Conservation (phyloP, 2,329 filamentous ascomycete species). For the Botrytis medusae region DNA sequence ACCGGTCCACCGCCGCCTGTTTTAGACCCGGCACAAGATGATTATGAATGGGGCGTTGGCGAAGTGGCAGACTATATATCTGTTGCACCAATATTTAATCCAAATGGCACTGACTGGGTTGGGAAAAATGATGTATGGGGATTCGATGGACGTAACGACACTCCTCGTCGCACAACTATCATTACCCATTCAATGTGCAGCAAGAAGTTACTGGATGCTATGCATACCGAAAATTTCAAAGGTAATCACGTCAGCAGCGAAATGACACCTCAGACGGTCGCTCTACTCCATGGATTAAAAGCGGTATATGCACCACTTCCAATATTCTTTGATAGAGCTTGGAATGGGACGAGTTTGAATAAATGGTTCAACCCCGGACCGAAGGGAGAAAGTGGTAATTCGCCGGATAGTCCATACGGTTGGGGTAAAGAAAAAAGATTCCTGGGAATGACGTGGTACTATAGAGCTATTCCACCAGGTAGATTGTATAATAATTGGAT, state of each 20-base stretch:
- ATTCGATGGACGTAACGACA: conserved; percentile 49
- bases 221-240: conserved; percentile 73
- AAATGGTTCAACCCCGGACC: conserved; percentile 62
- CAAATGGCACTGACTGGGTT: conserved; percentile 70
- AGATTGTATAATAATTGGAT: conserved; percentile 63
- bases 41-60: conserved; percentile 73
- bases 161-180: conserved; percentile 63
- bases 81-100: conserved; percentile 76
- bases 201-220: conserved; percentile 67
- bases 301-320: conserved; percentile 77
- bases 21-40: conserved; percentile 57
- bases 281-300: conserved; percentile 76
- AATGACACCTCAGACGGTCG: conserved; percentile 73
- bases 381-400: conserved; percentile 53
- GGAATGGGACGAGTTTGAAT: conserved; percentile 55
- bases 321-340: conserved; percentile 75
- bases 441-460: conserved; percentile 62
- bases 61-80: conserved; percentile 68
- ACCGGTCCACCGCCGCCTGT: conserved; percentile 64
- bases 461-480: conserved; percentile 56
- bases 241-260: conserved; percentile 77
- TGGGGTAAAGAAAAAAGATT: conserved; percentile 59
- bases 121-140: conserved; percentile 60
- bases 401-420: conserved; percentile 54
- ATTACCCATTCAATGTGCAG: conserved; percentile 75